Percentiles rank a stretch among this genome's conserved stretches.
Evolutionary conservation across 2,329 filamentous ascomycete species (phyloP).

Genomic region (Alternaria sp.): DNA sequence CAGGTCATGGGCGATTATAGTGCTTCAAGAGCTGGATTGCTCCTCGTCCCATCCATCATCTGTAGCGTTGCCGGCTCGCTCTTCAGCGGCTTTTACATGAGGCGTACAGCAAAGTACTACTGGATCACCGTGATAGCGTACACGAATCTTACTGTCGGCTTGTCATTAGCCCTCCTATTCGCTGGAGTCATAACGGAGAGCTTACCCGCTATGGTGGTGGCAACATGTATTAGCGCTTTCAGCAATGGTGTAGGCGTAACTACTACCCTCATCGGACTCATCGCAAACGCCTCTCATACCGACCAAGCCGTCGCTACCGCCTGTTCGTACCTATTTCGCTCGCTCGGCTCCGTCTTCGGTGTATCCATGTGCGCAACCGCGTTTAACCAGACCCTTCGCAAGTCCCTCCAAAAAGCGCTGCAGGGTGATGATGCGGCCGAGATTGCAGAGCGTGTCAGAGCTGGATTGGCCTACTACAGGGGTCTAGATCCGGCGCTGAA

Average conservation of each 20-base stretch:
- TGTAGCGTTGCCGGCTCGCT: conserved; percentile 71
- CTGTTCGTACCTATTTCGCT: conserved; percentile 82
- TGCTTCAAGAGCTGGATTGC: conserved; percentile 69
- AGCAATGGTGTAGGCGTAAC: conserved; percentile 70
- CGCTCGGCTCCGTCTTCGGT: conserved; percentile 71
- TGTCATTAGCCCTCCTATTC: conserved; percentile 65
- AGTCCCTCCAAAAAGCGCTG: conserved; percentile 63
- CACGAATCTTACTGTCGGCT: conserved; percentile 61
- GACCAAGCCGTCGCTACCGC: conserved; percentile 80
- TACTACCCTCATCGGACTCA: conserved; percentile 73
- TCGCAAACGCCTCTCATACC: conserved; percentile 71
- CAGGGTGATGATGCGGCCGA: conserved; percentile 66
- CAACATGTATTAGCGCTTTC: conserved; percentile 64
- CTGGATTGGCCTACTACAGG: conserved; percentile 74
- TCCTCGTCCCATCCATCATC: conserved; percentile 72
- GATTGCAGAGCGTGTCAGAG: conserved; percentile 73
- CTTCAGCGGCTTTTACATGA: conserved; percentile 71
- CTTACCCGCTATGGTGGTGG: conserved; percentile 63
- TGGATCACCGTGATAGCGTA: conserved; percentile 70
- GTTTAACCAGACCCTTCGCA: conserved; percentile 72
- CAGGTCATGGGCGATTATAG: conserved; percentile 73
- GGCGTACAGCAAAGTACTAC: conserved; percentile 75
- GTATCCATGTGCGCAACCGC: conserved; percentile 75
- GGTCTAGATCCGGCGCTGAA: conserved; percentile 68
- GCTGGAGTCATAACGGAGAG: conserved; percentile 63